These are phyloP conservation scores for Gracilaria gracilis DNA, from an alignment of 23 red algal genomes.

Conservation along the genomic window DNA sequence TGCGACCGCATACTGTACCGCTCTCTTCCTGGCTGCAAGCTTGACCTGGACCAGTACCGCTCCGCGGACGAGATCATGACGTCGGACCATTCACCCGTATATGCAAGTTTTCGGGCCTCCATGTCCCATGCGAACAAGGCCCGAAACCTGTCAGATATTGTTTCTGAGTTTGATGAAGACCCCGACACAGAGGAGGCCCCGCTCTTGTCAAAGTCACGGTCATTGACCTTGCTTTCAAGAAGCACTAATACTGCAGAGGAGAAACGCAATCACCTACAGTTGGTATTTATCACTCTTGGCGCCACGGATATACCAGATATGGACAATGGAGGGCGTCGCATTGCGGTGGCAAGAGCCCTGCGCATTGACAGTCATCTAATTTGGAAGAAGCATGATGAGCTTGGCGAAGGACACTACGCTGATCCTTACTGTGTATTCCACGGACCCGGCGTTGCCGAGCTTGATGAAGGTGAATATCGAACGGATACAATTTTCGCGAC, in stretches of 20 bases:
- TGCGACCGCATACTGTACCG: slow-evolving; percentile 89
- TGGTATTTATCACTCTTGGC: slow-evolving; percentile 40
- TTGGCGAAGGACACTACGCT: slow-evolving; percentile 54
- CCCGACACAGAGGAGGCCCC: slow-evolving; percentile 15
- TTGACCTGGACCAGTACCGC: slow-evolving; percentile 69
- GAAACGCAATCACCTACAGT: neutral
- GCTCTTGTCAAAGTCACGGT: slow-evolving; percentile 9
- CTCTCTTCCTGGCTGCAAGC: slow-evolving; percentile 37
- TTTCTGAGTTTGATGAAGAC: slow-evolving; percentile 7
- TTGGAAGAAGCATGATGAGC: slow-evolving; percentile 65
- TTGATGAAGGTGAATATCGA: slow-evolving; percentile 56
- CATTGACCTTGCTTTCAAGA: slow-evolving; percentile 8
- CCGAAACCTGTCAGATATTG: slow-evolving; percentile 24
- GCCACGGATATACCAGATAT: slow-evolving; percentile 56
- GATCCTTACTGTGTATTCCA: slow-evolving; percentile 65
- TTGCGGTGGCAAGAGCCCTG: slow-evolving; percentile 46
- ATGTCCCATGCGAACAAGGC: slow-evolving; percentile 15
- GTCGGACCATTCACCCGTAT: slow-evolving; percentile 95
- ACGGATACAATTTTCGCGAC: slow-evolving; percentile 47
- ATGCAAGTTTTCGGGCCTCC: slow-evolving; percentile 65
- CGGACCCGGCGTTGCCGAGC: slow-evolving; percentile 48
- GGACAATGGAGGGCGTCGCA: slow-evolving; percentile 58
- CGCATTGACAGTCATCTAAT: slow-evolving; percentile 41
- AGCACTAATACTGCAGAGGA: neutral
- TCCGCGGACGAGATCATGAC: slow-evolving; percentile 83